These are phyloP conservation scores for Trebouxia sp. DNA, from an alignment of 139 green algal genomes.

Conservation along the genomic window DNA sequence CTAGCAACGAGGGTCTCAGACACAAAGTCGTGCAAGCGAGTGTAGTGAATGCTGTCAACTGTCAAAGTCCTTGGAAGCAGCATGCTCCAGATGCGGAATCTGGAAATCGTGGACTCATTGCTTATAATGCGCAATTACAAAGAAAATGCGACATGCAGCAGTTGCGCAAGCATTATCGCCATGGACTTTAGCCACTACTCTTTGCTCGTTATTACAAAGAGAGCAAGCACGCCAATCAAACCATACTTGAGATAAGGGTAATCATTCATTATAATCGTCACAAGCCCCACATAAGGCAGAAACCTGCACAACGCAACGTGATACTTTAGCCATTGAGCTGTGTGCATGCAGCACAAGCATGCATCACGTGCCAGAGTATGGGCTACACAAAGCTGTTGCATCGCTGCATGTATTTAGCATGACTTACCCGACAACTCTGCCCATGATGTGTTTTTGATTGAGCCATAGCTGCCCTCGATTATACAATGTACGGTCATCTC, in stretches of 20 bases:
- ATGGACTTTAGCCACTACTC: no score
- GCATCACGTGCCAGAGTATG: neutral
- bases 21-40: no score
- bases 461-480: slow-evolving; percentile 86
- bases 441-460: slow-evolving; percentile 93
- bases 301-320: no score
- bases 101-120: no score
- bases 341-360: neutral
- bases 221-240: slow-evolving; percentile 85
- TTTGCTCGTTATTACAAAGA: slow-evolving; percentile 96
- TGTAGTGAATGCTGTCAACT: no score
- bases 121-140: no score
- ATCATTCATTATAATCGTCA: slow-evolving; percentile 99
- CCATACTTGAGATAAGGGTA: slow-evolving; percentile 88
- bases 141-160: no score
- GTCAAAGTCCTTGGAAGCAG: no score
- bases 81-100: no score
- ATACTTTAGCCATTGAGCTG: no score
- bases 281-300: slow-evolving; percentile 90
- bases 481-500: slow-evolving; percentile 84
- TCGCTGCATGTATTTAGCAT: neutral
- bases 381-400: neutral
- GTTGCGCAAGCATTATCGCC: no score
- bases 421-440: slow-evolving; percentile 85
- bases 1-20: no score